Conservation (phyloP, 352 stramenopile genomes). For the Globisporangium megalacanthum region DNA sequence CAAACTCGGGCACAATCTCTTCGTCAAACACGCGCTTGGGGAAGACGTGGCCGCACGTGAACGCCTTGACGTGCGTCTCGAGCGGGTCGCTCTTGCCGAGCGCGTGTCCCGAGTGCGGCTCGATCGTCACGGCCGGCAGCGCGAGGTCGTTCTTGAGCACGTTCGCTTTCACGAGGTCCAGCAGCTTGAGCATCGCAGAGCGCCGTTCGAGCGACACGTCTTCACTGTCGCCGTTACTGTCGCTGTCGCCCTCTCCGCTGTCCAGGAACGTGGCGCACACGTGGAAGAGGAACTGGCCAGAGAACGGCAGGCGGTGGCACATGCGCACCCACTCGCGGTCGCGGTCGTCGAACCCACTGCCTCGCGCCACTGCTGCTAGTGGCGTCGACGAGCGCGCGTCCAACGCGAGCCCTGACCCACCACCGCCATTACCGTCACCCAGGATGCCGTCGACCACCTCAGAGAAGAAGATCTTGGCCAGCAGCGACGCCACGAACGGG, state of each 20-base stretch:
- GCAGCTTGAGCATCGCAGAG: slow-evolving; percentile 24
- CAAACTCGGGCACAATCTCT: slow-evolving; percentile 75
- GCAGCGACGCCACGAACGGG: slow-evolving; percentile 42
- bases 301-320: slow-evolving; percentile 73
- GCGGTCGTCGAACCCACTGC: slow-evolving; percentile 52
- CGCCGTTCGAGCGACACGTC: neutral
- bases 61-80: slow-evolving; percentile 83
- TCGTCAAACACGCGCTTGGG: slow-evolving; percentile 85
- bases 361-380: neutral
- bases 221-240: neutral
- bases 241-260: slow-evolving; percentile 12
- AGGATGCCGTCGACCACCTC: slow-evolving; percentile 56
- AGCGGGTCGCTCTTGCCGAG: slow-evolving; percentile 80
- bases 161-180: slow-evolving; percentile 73
- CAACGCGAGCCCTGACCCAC: neutral
- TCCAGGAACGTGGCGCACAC: slow-evolving; percentile 63
- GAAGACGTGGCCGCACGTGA: slow-evolving; percentile 80
- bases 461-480: slow-evolving; percentile 75
- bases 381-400: neutral
- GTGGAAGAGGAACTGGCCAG: slow-evolving; percentile 74
- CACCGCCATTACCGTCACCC: slow-evolving; percentile 5
- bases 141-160: slow-evolving; percentile 66
- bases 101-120: slow-evolving; percentile 53
- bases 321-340: slow-evolving; percentile 73
- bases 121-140: slow-evolving; percentile 41